A percentile compares a stretch with the other conserved stretches of the same genome.
Evolutionary conservation across 805 yeast genomes (phyloP).

Genomic region (Metschnikowia shivogae): DNA sequence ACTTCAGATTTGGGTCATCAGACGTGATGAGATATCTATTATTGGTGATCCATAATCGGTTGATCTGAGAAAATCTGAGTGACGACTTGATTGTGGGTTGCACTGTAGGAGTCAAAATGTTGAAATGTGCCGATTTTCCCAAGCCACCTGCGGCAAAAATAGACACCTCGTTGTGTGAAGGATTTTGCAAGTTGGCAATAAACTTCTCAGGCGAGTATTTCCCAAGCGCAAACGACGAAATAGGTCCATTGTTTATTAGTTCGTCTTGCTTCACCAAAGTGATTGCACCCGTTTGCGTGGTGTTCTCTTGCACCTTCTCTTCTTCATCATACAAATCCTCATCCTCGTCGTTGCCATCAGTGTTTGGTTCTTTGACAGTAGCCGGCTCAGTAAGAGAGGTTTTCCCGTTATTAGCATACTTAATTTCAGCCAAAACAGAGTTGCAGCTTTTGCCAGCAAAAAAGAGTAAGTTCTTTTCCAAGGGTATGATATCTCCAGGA

Average conservation of each 20-base stretch:
- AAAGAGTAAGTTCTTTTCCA: constrained; percentile 47
- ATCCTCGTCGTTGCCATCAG: constrained; percentile 41
- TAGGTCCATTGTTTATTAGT: constrained; percentile 67
- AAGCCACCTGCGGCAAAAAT: constrained; percentile 70
- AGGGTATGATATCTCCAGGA: constrained; percentile 40
- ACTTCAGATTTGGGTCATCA: constrained; percentile 56
- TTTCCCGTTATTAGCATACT: constrained; percentile 16
- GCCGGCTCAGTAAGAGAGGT: background rate
- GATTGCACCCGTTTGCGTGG: constrained; percentile 16
- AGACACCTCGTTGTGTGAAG: constrained; percentile 61
- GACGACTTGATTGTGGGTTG: constrained; percentile 67
- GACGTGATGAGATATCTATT: constrained; percentile 68
- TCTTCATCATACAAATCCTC: constrained; percentile 39
- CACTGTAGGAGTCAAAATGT: constrained; percentile 62
- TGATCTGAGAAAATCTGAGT: constrained; percentile 65
- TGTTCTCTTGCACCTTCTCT: constrained; percentile 18
- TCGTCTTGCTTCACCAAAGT: constrained; percentile 48
- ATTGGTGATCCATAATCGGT: constrained; percentile 69
- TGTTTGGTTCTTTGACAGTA: constrained; percentile 5
- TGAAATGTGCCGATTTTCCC: constrained; percentile 49
- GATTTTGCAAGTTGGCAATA: constrained; percentile 62
- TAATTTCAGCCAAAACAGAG: constrained; percentile 47
- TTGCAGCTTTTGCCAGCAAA: constrained; percentile 60
- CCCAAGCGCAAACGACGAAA: constrained; percentile 65
- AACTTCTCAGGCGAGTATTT: constrained; percentile 49